These are phyloP conservation scores for Yueomyces sp. DNA, from an alignment of 805 yeast species.

Conservation along the genomic window DNA sequence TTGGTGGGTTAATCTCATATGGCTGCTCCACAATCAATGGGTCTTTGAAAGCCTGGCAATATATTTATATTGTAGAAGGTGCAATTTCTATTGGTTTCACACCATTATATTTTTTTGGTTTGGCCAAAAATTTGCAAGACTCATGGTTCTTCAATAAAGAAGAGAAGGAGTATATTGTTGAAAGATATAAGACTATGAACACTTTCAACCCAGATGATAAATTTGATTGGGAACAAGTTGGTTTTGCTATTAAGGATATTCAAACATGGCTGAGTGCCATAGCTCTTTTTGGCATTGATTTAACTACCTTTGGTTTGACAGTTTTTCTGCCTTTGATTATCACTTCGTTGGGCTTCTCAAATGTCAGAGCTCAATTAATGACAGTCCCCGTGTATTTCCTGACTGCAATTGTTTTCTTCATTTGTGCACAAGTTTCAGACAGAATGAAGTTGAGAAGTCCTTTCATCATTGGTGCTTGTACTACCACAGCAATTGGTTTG, in stretches of 20 bases:
- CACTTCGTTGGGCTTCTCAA: slow-evolving; percentile 33
- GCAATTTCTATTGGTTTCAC: slow-evolving; percentile 27
- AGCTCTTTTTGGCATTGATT: slow-evolving; percentile 27
- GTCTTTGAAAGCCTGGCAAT: slow-evolving; percentile 34
- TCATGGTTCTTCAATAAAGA: slow-evolving; percentile 29
- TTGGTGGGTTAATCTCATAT: slow-evolving; percentile 39
- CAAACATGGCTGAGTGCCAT: slow-evolving; percentile 21
- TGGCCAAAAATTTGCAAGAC: slow-evolving; percentile 29
- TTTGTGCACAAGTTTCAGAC: slow-evolving; percentile 55
- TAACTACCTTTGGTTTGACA: slow-evolving; percentile 27
- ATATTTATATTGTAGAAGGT: slow-evolving; percentile 39
- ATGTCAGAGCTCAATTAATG: slow-evolving; percentile 63
- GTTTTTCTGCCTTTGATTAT: slow-evolving; percentile 31
- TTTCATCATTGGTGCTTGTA: slow-evolving; percentile 24
- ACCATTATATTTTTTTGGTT: slow-evolving; percentile 24
- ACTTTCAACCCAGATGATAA: slow-evolving; percentile 26
- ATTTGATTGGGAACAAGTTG: slow-evolving; percentile 26
- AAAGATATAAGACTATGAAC: slow-evolving; percentile 25
- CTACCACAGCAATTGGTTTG: slow-evolving; percentile 23
- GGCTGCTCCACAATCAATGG: slow-evolving; percentile 32
- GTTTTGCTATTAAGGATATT: slow-evolving; percentile 19
- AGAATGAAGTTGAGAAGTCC: slow-evolving; percentile 31
- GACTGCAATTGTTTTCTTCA: slow-evolving; percentile 56
- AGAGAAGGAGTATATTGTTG: slow-evolving; percentile 27
- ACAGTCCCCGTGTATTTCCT: slow-evolving; percentile 79